Evolutionary conservation across 108 stramenopile genomes (phyloP).

Genomic region (Pelagomonas calceolata): DNA sequence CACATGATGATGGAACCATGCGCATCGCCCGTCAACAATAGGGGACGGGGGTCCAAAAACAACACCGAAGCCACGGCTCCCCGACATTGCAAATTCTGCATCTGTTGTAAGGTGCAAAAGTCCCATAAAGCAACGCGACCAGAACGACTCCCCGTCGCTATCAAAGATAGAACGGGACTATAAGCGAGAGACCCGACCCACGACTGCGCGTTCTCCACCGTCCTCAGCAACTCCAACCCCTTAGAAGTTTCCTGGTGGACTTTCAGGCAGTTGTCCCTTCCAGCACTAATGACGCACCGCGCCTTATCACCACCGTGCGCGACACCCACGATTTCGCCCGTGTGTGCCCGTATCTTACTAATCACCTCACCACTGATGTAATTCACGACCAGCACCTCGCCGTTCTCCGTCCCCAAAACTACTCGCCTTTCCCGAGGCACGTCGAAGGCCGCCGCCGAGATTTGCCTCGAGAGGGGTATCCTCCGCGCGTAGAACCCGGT

Average conservation of each 20-base stretch:
- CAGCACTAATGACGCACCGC: neutral
- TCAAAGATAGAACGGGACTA: neutral
- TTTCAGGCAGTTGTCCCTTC: no score
- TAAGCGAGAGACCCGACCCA: neutral
- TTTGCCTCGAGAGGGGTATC: neutral
- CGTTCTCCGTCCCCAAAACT: neutral
- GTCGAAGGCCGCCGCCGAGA: neutral
- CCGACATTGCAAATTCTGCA: neutral
- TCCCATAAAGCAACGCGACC: constrained; percentile 2
- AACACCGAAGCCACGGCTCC: neutral
- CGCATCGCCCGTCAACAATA: neutral
- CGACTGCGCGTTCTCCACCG: neutral
- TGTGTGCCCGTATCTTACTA: neutral
- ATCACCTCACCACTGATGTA: constrained; percentile 6
- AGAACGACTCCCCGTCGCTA: neutral
- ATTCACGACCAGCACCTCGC: neutral
- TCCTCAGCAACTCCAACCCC: neutral
- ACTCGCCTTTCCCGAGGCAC: neutral
- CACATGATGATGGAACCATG: neutral
- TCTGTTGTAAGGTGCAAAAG: neutral
- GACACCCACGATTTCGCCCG: neutral
- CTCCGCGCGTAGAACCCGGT: neutral
- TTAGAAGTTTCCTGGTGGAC: neutral
- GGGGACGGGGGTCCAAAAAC: neutral
- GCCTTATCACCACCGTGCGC: neutral